A percentile compares a stretch with the other conserved stretches of the same genome.
Conservation (phyloP, 805 yeast genomes). For the Yamadazyma scolyti region DNA sequence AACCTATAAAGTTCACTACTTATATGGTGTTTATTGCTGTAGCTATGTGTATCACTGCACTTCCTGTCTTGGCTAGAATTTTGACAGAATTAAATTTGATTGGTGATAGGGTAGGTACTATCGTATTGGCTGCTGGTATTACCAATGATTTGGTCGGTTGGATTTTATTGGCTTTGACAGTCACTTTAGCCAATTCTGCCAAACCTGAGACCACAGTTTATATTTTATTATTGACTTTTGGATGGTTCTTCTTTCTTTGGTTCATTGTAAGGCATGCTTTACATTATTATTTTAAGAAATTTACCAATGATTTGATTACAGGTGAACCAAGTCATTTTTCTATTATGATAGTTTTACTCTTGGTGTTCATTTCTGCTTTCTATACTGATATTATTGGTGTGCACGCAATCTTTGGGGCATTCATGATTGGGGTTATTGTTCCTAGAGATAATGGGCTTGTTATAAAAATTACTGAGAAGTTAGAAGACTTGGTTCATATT, state of each 20-base stretch:
- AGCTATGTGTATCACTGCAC: constrained; percentile 81
- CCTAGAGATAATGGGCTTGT: constrained; percentile 78
- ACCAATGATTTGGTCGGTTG: constrained; percentile 78
- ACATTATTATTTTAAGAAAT: constrained; percentile 38
- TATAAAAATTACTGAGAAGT: constrained; percentile 62
- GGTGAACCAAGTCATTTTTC: constrained; percentile 63
- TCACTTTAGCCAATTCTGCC: constrained; percentile 71
- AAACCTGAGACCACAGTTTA: constrained; percentile 67
- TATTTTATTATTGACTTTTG: constrained; percentile 61
- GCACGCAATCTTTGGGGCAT: constrained; percentile 84
- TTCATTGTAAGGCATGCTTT: constrained; percentile 55
- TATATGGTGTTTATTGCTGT: constrained; percentile 80
- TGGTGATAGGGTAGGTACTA: constrained; percentile 65
- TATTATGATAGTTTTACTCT: constrained; percentile 50
- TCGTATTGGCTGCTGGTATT: constrained; percentile 81
- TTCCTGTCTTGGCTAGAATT: constrained; percentile 80
- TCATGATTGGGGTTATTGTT: constrained; percentile 68
- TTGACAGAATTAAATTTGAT: constrained; percentile 68
- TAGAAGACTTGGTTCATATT: constrained; percentile 74
- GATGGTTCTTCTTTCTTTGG: constrained; percentile 62
- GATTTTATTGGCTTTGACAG: constrained; percentile 72
- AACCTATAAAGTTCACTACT: constrained; percentile 58
- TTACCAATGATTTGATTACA: constrained; percentile 52
- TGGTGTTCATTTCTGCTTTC: constrained; percentile 66
- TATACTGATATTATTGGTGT: constrained; percentile 83